Base-by-base conservation (phyloP, 2,329 filamentous ascomycete genomes). In the Zymoseptoria pseudotritici region DNA sequence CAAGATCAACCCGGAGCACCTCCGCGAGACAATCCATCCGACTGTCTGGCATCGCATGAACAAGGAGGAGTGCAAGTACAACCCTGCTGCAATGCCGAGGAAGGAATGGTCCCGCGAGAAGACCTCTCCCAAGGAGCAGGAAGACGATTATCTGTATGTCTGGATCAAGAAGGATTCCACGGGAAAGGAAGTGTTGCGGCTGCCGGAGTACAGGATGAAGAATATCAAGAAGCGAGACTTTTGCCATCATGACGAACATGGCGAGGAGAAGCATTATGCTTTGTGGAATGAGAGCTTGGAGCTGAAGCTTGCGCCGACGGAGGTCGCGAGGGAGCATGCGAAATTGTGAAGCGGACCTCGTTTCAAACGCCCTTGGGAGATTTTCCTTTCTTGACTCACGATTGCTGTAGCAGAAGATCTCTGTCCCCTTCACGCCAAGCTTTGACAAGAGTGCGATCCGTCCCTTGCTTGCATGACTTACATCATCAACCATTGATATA, bases 21-120 rank as follows among this genome's bases (percentile, higher is more conserved):
- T 65, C 26, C 21, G 57, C 4, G 63, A 65, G 51, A 61, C 59
- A 4, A 65, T 65, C 10, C 63, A 65, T 31, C 63, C 63, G 1
- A 60, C 54, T 3, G 55, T 65, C 4, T 54, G 42, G 17, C 63
- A 65, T 31, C 56, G 62, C 2, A 64, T 59, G 54, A 46, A 6
- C 4, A 46, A 4, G 2, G 7, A n/a, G 36, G 36, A 46, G 36
- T 46, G 36, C 36, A 46, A 46, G 1, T 46, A 46, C 17, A 2
- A 4, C 7, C 36, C 36, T 4, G 36, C 36, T 2, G 36, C 36
- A 6, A 2, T 46, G 13, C 36, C 36, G 36, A 1, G 1, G 17
- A 46, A 46, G 36, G 36, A 46, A 46, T 46, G 36, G 36, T 46
- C 36, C 7, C 36, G 36, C 13, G 36, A 46, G 13, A 1, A 46